A percentile compares a stretch with the other conserved stretches of the same genome.
Evolutionary conservation across 225 moss, liverwort and hornwort species (phyloP).

Genomic region (Antitrichia curtipendula): DNA sequence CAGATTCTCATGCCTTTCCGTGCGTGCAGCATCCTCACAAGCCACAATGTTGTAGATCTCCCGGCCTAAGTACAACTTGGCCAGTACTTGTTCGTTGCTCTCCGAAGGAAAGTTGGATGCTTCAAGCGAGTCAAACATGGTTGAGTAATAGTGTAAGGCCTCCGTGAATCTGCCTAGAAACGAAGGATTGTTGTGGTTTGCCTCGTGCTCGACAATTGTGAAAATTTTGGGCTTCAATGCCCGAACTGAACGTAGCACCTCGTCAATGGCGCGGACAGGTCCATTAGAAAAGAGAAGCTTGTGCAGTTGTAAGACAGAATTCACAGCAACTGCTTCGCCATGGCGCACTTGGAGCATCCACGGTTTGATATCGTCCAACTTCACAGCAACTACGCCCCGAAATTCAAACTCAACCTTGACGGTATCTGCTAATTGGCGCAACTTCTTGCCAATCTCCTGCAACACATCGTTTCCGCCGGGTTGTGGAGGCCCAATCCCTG

Average conservation of each 20-base stretch:
- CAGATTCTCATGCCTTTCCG: conserved; percentile 60
- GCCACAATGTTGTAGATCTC: conserved; percentile 74
- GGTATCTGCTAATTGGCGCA: conserved; percentile 44
- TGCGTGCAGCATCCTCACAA: conserved; percentile 54
- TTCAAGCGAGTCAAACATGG: conserved; percentile 74
- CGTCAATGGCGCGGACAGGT: conserved; percentile 32
- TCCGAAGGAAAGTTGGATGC: conserved; percentile 34
- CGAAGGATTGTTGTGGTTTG: conserved; percentile 53
- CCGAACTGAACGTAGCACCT: conserved; percentile 36
- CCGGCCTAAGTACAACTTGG: conserved; percentile 59
- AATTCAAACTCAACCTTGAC: conserved; percentile 59
- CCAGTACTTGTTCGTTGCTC: conserved; percentile 37
- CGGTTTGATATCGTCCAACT: conserved; percentile 57
- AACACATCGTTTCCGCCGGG: conserved; percentile 40
- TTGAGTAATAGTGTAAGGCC: conserved; percentile 63
- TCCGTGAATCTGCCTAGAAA: conserved; percentile 59
- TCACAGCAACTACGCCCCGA: conserved; percentile 51
- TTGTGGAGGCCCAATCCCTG: conserved; percentile 59
- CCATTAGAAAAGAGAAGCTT: conserved; percentile 32
- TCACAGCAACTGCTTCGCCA: conserved; percentile 63
- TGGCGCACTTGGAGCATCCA: conserved; percentile 63
- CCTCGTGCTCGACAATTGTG: conserved; percentile 67
- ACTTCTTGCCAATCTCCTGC: conserved; percentile 64
- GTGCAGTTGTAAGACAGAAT: conserved; percentile 57
- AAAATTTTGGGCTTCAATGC: conserved; percentile 44